phyloP scores from a whole-genome alignment of 2,329 filamentous ascomycete genomes.

The Dactylellina leptospora region DNA sequence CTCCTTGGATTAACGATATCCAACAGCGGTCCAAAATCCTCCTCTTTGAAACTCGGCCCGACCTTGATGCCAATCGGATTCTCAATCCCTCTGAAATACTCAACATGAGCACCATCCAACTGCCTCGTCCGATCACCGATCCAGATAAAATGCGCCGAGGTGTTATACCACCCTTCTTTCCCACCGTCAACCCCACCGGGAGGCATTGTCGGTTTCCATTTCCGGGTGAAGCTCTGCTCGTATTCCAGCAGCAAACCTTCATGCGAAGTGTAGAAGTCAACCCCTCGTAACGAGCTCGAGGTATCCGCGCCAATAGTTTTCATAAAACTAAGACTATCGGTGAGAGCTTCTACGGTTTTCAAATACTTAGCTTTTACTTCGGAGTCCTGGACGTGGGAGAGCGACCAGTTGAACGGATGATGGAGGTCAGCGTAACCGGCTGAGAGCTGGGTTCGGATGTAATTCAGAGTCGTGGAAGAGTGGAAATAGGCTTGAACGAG shows the following conservation, averaged over 20 bases:
- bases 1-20: conserved; percentile 82
- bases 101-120: conserved; percentile 90
- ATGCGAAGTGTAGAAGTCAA: conserved; percentile 94
- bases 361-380: conserved; percentile 86
- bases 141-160: conserved; percentile 96
- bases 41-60: conserved; percentile 79
- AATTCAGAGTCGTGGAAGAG: conserved; percentile 93
- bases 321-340: conserved; percentile 92
- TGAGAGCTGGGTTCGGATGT: conserved; percentile 81
- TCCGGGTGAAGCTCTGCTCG: conserved; percentile 84
- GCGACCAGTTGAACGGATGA: conserved; percentile 90
- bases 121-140: conserved; percentile 96
- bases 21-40: conserved; percentile 80
- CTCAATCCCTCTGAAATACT: conserved; percentile 94
- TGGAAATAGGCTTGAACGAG: conserved; percentile 94
- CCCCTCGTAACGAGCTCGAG: conserved; percentile 82
- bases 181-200: conserved; percentile 60
- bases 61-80: conserved; percentile 98
- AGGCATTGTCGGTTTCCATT: conserved; percentile 73
- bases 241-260: conserved; percentile 95
- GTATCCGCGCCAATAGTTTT: conserved; percentile 89
- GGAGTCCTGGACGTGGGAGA: conserved; percentile 88
- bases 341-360: conserved; percentile 82
- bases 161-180: conserved; percentile 75
- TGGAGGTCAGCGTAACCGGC: conserved; percentile 94